Base-by-base conservation (phyloP, 2,329 filamentous ascomycete species). In the Rachicladosporium sp. region DNA sequence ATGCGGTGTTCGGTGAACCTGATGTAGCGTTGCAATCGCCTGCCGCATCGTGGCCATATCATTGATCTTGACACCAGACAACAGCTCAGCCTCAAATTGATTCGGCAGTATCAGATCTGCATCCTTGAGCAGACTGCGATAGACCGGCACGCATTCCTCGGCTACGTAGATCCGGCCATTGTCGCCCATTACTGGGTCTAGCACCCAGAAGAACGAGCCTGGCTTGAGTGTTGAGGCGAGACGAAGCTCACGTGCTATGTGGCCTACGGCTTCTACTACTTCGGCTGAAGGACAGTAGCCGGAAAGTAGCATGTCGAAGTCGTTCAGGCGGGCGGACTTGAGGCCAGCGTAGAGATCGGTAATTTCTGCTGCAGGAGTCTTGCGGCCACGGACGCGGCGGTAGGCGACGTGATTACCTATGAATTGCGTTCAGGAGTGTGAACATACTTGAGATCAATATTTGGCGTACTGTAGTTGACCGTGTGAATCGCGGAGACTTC, bases 151-250 rank as follows among this genome's bases (percentile, higher is more conserved):
- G 3, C 93, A 86, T 47, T 93, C 86, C 51, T 89, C 80, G 4
- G 81, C 83, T 6, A 98, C 89, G 56, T 98, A 98, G 9, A 98
- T 70, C 49, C 74, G 77, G 36, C 87, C 91, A 54, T 95, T 87
- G 58, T 98, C 91, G 23, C 91, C 91, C 91, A 98, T 98, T 35
- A 98, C 91, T 0, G 93, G 91, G 59, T 98, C 91, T 19, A 98
- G 72, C 2, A 94, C 85, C 89, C 89, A 96, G 64, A 96, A 96
- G 66, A 96, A 94, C 34, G 73, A 77, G 0, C 86, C 83, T 0
- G 82, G 79, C 35, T 43, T 47, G 23, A 23, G 11, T 27, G 69
- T 71, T 10, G 65, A 67, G 29, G 65, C 67, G 2, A 75, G 70
- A 57, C 81, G 82, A 44, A 95, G 70, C 51, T 94, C 86, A 47